Base-by-base conservation (phyloP, 2,329 filamentous ascomycete genomes). In the Thielaviopsis punctulata region DNA sequence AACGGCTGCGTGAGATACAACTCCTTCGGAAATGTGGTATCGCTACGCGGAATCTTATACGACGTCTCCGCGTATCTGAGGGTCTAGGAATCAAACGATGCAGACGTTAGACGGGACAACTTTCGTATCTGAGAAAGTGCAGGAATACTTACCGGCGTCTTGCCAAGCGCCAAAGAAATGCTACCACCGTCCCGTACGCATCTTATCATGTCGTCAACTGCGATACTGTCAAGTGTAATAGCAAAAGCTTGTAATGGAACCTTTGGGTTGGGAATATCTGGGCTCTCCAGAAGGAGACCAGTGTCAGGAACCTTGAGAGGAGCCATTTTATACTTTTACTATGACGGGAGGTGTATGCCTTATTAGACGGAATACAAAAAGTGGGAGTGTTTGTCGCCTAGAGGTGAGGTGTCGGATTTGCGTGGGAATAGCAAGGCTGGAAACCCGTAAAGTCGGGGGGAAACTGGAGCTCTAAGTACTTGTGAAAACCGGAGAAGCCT, bases 201-300 rank as follows among this genome's bases (percentile, higher is more conserved):
- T 62, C 69, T 70, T 58, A 82, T 79, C 72, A 82, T 75, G 56
- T 76, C 70, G 61, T 79, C 75, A 59, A 82, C 73, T 49, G 78
- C 68, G 61, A 67, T 68, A 61, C 79, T 72, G 58, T 68, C 72
- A 56, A 82, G 64, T n/a, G 68, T 72, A 52, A 82, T 65, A 57
- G 75, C 71, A 60, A 82, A 76, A 27, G 73, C 75, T 60, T 79
- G 75, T 25, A 68, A 66, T 8, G 73, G 73, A 36, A 75, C 64
- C 53, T 66, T 63, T 49, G 68, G 24, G 52, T 65, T 62, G 49
- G 69, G 68, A 44, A 60, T 59, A 57, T 70, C 65, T 56, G 72
- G 68, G 64, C 70, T 70, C 61, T 75, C 73, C 63, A 81, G 68
- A 62, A 70, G 65, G 63, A 81, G 66, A 65, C 78, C 78, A 58